Conservation (phyloP, 2,329 filamentous ascomycete genomes). For the Cladophialophora bantiana region DNA sequence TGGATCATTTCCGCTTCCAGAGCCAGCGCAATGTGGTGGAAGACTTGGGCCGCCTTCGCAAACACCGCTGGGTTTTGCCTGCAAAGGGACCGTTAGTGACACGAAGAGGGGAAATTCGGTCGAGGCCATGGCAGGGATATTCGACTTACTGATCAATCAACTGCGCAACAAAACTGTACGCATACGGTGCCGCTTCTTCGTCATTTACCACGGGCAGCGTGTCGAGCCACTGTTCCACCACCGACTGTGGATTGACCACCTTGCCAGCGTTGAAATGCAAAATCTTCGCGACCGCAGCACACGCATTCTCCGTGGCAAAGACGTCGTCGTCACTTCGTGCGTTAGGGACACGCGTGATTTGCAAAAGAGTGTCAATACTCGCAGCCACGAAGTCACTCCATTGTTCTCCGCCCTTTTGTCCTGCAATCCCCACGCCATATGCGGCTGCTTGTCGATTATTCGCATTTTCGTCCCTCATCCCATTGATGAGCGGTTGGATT, state of each 20-base stretch:
- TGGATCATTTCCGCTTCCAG: constrained; percentile 90
- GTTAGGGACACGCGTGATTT: constrained; percentile 79
- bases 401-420: constrained; percentile 83
- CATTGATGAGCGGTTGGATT: constrained; percentile 82
- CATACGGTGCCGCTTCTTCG: constrained; percentile 95
- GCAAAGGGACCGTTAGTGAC: constrained; percentile 1
- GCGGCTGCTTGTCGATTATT: constrained; percentile 95
- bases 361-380: constrained; percentile 81
- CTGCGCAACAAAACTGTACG: constrained; percentile 89
- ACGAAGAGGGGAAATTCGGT: constrained; percentile 12
- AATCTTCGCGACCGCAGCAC: constrained; percentile 95
- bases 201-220: constrained; percentile 93
- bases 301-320: constrained; percentile 97
- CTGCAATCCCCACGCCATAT: constrained; percentile 94
- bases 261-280: constrained; percentile 84
- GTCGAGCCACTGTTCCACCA: constrained; percentile 85
- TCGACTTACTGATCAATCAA: constrained; percentile 88
- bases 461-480: constrained; percentile 83
- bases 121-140: background rate
- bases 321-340: constrained; percentile 90
- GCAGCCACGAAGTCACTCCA: constrained; percentile 89
- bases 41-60: constrained; percentile 78
- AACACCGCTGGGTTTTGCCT: constrained; percentile 84
- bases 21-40: constrained; percentile 83
- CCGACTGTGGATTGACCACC: constrained; percentile 75